These are phyloP conservation scores for Didymella exigua DNA, from an alignment of 2,329 filamentous ascomycete species.

Conservation along the genomic window DNA sequence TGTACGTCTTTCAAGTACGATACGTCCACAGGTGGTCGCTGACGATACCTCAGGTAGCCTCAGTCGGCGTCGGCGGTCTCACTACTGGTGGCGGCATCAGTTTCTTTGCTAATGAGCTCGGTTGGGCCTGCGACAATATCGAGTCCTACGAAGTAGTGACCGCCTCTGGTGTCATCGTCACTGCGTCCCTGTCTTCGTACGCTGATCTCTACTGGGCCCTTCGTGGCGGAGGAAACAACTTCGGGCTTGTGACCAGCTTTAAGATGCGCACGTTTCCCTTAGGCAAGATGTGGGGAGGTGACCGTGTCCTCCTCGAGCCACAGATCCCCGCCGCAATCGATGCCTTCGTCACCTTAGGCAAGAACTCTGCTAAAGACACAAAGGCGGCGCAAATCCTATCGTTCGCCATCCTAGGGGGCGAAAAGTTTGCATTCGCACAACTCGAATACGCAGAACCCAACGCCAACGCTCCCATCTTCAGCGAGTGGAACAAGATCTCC, in stretches of 20 bases:
- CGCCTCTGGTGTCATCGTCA: conserved; percentile 36
- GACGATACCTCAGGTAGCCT: conserved; percentile 32
- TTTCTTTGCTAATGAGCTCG: conserved; percentile 23
- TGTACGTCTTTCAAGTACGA: conserved; percentile 4
- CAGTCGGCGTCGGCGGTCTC: conserved; percentile 41
- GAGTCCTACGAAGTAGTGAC: conserved; percentile 42
- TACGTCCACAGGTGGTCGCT: neutral
- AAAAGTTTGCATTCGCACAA: conserved; percentile 28
- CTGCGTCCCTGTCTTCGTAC: conserved; percentile 10
- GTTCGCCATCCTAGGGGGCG: conserved; percentile 24
- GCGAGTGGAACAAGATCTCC: conserved; percentile 36
- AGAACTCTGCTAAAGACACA: conserved; percentile 21
- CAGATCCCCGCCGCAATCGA: conserved; percentile 21
- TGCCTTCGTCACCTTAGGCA: conserved; percentile 25
- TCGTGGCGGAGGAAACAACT: conserved; percentile 37
- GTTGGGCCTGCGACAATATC: conserved; percentile 29
- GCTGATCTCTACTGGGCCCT: conserved; percentile 39
- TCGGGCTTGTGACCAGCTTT: conserved; percentile 35
- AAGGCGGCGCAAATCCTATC: conserved; percentile 31
- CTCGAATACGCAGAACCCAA: conserved; percentile 37
- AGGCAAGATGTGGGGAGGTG: conserved; percentile 38
- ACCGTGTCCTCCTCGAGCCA: conserved; percentile 23
- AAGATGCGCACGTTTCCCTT: conserved; percentile 21
- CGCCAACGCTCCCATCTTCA: conserved; percentile 30
- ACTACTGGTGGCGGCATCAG: conserved; percentile 36